Evolutionary conservation across 1,284 basidiomycete genomes (phyloP).

Genomic region (Thecaphora thlaspeos): DNA sequence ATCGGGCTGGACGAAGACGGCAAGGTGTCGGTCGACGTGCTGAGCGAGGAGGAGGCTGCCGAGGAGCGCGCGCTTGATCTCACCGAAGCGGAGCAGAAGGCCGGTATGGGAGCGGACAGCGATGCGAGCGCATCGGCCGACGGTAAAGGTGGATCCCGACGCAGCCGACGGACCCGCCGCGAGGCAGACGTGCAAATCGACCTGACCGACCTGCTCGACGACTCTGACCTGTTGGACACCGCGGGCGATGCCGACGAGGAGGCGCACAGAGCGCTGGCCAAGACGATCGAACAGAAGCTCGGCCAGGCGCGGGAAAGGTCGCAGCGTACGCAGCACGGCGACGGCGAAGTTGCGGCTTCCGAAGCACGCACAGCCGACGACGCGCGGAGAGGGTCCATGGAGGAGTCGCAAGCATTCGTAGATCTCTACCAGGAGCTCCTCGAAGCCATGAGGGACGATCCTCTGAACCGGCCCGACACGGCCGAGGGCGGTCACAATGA

Average conservation of each 20-base stretch:
- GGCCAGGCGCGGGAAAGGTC: conserved; percentile 10
- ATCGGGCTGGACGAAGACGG: conserved; percentile 21
- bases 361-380: too few species aligned
- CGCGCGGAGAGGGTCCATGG: too few species aligned
- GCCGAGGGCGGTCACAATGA: too few species aligned
- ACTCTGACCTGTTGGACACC: too few species aligned
- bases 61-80: not conserved
- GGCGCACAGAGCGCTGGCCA: conserved; percentile 1
- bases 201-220: conserved; percentile 17
- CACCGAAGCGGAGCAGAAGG: conserved; percentile 7
- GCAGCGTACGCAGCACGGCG: conserved; percentile 5
- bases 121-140: too few species aligned
- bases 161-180: conserved; percentile 6
- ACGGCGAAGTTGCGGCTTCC: too few species aligned
- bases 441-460: not conserved
- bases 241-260: conserved; percentile 1
- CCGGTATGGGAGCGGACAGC: too few species aligned
- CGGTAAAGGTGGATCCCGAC: not conserved
- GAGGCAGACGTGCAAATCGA: conserved; percentile 15
- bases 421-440: not conserved
- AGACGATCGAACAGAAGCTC: conserved; percentile 23
- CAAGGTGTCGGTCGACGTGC: conserved; percentile 6
- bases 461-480: not conserved
- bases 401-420: too few species aligned
- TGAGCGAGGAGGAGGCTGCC: conserved; percentile 1